These are phyloP conservation scores for Thelephora terrestris DNA, from an alignment of 1,284 basidiomycete genomes.

Conservation along the genomic window DNA sequence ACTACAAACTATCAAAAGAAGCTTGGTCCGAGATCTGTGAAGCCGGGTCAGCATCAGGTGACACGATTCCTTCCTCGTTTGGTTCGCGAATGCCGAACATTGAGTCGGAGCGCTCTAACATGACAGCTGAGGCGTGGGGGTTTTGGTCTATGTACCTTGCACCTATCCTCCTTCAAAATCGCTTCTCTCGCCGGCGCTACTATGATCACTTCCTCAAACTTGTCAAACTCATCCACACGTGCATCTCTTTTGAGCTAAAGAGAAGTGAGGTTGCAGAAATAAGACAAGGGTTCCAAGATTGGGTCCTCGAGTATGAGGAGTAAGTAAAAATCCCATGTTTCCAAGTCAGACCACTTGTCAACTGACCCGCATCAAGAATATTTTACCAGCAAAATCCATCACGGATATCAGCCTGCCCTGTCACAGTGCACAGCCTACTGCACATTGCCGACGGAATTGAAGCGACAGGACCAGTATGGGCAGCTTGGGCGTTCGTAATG, in stretches of 20 bases:
- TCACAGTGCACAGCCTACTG: slow-evolving; percentile 27
- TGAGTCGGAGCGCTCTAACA: slow-evolving; percentile 16
- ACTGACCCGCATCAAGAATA: slow-evolving; percentile 12
- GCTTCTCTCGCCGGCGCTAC: slow-evolving; percentile 16
- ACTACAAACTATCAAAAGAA: slow-evolving; percentile 19
- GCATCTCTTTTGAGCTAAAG: slow-evolving; percentile 13
- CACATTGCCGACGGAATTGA: slow-evolving; percentile 25
- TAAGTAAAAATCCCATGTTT: slow-evolving; percentile 6
- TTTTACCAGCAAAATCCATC: slow-evolving; percentile 26
- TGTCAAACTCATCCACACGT: slow-evolving; percentile 15
- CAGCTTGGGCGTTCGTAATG: slow-evolving; percentile 29
- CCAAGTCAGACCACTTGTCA: background rate
- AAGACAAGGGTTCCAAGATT: slow-evolving; percentile 11
- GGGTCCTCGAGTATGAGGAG: slow-evolving; percentile 22
- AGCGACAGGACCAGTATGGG: slow-evolving; percentile 26
- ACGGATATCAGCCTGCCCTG: slow-evolving; percentile 20
- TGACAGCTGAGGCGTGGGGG: slow-evolving; percentile 24
- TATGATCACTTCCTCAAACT: slow-evolving; percentile 18
- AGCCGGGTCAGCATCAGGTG: slow-evolving; percentile 19
- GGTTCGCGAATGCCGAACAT: slow-evolving; percentile 29
- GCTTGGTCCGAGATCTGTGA: slow-evolving; percentile 32
- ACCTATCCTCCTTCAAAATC: slow-evolving; percentile 22
- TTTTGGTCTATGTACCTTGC: slow-evolving; percentile 31
- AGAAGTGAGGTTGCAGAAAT: slow-evolving; percentile 11
- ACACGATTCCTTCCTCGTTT: slow-evolving; percentile 30